These are phyloP conservation scores for Parachlorella kessleri DNA, from an alignment of 139 green algal genomes.

Conservation along the genomic window DNA sequence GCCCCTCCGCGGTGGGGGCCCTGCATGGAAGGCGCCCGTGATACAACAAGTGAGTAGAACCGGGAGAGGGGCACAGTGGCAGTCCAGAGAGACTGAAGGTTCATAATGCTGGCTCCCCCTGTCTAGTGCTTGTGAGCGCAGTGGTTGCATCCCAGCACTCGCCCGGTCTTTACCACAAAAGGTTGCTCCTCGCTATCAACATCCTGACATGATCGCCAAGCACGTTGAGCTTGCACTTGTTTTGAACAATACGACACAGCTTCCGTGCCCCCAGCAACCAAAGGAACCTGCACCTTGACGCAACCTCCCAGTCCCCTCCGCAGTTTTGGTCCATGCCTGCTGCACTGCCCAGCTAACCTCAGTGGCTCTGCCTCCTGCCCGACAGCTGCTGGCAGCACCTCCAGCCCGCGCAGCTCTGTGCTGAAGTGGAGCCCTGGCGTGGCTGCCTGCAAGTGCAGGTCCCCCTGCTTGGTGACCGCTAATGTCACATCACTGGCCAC, in stretches of 20 bases:
- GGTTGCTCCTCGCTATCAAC: too few species aligned
- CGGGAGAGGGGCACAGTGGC: neutral
- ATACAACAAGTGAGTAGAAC: neutral
- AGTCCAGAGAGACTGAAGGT: neutral
- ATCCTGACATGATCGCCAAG: too few species aligned
- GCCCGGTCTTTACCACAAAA: too few species aligned
- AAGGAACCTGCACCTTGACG: too few species aligned
- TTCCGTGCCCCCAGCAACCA: too few species aligned
- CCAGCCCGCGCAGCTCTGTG: conserved; percentile 54
- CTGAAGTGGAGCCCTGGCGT: conserved; percentile 47
- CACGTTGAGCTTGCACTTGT: too few species aligned
- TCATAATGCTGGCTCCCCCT: neutral
- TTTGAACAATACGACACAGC: too few species aligned
- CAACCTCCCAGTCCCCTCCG: too few species aligned
- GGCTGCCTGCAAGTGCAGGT: conserved; percentile 58
- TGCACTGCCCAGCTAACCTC: too few species aligned
- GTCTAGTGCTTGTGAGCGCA: neutral
- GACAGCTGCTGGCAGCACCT: conserved; percentile 43
- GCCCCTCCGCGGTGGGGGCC: conserved; percentile 28
- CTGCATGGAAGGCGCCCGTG: conserved; percentile 20
- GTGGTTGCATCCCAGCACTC: too few species aligned
- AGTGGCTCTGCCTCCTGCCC: conserved; percentile 9
- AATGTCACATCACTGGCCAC: conserved; percentile 54
- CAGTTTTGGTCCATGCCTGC: too few species aligned
- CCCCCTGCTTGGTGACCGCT: conserved; percentile 52